Evolutionary conservation across 1,284 basidiomycete species (phyloP).

Genomic region (Microbotryum scabiosae): DNA sequence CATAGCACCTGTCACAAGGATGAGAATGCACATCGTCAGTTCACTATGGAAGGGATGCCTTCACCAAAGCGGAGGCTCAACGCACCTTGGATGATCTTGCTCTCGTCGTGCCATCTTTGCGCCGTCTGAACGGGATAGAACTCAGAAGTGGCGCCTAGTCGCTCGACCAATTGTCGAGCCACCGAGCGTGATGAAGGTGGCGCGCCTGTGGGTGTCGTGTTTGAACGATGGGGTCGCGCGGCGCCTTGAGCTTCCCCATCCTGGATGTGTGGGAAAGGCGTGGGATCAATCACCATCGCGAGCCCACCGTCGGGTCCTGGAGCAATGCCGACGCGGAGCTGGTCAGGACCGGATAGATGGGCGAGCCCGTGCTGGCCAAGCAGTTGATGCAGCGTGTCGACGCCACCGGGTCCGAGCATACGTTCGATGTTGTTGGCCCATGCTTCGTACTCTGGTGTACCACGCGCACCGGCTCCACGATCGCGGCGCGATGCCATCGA

Average conservation of each 20-base stretch:
- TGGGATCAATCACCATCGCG: conserved; percentile 29
- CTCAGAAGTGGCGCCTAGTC: conserved; percentile 34
- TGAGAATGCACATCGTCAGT: background rate
- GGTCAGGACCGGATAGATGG: conserved; percentile 28
- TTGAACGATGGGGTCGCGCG: background rate
- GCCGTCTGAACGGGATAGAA: conserved; percentile 63
- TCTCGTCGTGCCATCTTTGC: conserved; percentile 87
- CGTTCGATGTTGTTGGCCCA: conserved; percentile 29
- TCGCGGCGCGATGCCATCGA: conserved; percentile 17
- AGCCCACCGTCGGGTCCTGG: conserved; percentile 28
- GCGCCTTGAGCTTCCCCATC: conserved; percentile 5
- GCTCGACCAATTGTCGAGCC: conserved; percentile 27
- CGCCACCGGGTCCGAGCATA: conserved; percentile 28
- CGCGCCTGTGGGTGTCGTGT: background rate
- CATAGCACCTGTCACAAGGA: conserved; percentile 11
- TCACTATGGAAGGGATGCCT: background rate
- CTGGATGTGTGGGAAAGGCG: background rate
- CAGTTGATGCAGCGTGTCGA: conserved; percentile 29
- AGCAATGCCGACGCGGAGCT: conserved; percentile 26
- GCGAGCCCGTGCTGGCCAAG: conserved; percentile 27
- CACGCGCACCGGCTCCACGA: conserved; percentile 31
- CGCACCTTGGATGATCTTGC: conserved; percentile 67
- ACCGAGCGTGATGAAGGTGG: conserved; percentile 6
- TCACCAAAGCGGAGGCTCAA: conserved; percentile 37
- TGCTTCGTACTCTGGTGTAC: conserved; percentile 28